Evolutionary conservation across 2,329 filamentous ascomycete species (phyloP), one percentile per base, ranked within the genome.

Genomic region (Sphaerulina vaccinii): DNA sequence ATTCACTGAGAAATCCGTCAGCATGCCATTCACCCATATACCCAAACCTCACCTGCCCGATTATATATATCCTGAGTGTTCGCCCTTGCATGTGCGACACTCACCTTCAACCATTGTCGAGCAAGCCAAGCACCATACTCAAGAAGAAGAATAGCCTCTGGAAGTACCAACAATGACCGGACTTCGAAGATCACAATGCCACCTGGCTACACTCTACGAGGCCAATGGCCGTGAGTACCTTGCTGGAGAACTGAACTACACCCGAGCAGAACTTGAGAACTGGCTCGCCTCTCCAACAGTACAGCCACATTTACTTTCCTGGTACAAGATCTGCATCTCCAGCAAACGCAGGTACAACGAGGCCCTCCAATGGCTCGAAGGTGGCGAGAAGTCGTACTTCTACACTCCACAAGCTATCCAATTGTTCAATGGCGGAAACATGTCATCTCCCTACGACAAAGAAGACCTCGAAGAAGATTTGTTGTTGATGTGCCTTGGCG

Each of bases 191-290:
- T 58, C 59, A 1, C 19, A 23, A n/a, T 29, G 62, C 8, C 23
- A 43, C 13, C 50, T 49, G 6, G 29, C 50, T 6, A 39, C 49
- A 5, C 35, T 18, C 16, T 55, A 62, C 45, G 52, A 58, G 21
- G 57, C 57, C 38, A 64, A 64, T 48, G 62, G 62, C 33, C 54
- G 62, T 11, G 59, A 62, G 10, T 62, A 57, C 37, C 49, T 64
- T 1, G 53, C 60, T 7, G 21, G 39, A 13, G n/a, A 41, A 3
- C 32, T 62, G 8, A 48, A 51, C 3, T 52, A 50, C 36, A 46
- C 54, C 3, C 46, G 50, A 5, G 16, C 23, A 11, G 19, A 54
- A 24, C 47, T 64, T 37, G 56, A 63, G 27, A 16, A 16, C n/a
- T 65, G 61, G 61, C 37, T 65, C 9, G 33, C 40, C 13, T 60